These are phyloP conservation scores for Metschnikowia matae DNA, from an alignment of 805 yeast genomes.

Conservation along the genomic window DNA sequence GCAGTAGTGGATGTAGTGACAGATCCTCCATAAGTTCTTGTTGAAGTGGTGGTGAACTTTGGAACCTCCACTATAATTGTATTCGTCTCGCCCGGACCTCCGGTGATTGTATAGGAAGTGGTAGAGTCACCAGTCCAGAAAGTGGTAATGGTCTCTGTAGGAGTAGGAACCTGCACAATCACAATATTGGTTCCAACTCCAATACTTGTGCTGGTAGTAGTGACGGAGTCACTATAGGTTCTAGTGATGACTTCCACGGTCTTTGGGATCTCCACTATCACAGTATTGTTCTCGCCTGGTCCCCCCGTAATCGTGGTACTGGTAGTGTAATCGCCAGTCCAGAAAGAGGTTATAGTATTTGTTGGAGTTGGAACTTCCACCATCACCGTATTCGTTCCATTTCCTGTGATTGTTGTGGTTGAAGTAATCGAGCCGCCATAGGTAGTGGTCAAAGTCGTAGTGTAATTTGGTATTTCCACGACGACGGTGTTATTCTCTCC, in stretches of 20 bases:
- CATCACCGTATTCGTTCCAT: constrained; percentile 9
- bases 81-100: constrained; percentile 4
- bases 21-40: constrained; percentile 9
- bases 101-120: constrained; percentile 5
- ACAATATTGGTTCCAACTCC: constrained; percentile 8
- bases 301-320: too few relatives aligned
- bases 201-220: neutral
- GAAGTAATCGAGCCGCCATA: too few relatives aligned
- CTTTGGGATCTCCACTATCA: constrained; percentile 11
- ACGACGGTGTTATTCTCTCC: too few relatives aligned
- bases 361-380: constrained; percentile 7
- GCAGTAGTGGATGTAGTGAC: constrained; percentile 7
- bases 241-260: constrained; percentile 7
- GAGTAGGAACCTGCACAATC: constrained; percentile 13
- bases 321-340: too few relatives aligned
- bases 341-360: too few relatives aligned
- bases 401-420: constrained; percentile 1
- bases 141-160: constrained; percentile 10
- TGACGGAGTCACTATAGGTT: constrained; percentile 8
- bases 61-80: constrained; percentile 14
- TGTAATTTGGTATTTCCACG: too few relatives aligned
- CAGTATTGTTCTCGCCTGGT: too few relatives aligned
- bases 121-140: constrained; percentile 6
- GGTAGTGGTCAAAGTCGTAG: too few relatives aligned
- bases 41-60: constrained; percentile 1